Base-by-base conservation (phyloP, 1,284 basidiomycete species). In the Cryptococcus deneoformans region DNA sequence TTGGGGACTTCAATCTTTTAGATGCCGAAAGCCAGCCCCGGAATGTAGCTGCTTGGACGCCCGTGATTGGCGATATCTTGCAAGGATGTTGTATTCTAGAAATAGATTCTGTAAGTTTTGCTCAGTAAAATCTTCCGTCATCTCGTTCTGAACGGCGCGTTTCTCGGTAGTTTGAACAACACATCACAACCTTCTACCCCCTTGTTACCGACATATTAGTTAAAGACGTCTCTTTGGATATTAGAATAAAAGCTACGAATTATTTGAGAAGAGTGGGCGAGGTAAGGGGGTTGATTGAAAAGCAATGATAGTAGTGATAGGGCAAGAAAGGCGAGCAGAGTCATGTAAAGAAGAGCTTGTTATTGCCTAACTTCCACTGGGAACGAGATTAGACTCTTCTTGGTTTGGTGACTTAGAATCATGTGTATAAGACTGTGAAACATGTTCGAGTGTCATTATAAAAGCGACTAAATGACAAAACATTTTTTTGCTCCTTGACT, bases 41-140 rank as follows among this genome's bases (percentile, higher is more conserved):
- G 76, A 99, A 98, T 72, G 95, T 99, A 60, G 79, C 87, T 9
- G 95, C 97, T 0, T 99, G 96, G 96, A 96, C 91, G 35, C 96
- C 96, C 10, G 96, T 99, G 34, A 89, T 98, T 12, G 87, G 87
- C 3, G 94, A 97, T 73, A 92, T 98, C 50, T 77, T 99, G 35
- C 86, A 89, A 58, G 96, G 96, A 9, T 92, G 94, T 69, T 87
- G 87, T 69, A 85, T 84, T 34, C 91, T 98, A 64, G 91, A 97
- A 62, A 87, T 92, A 65, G 90, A 87, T 70, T 86, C 89, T 38
- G 90, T 92, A 72, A 79, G 90, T 82, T 29, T 29, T 29, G 29
- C 29, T 29, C 29, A 29, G 29, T 29, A 29, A 29, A 29, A n/a
- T 39, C 54, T 20, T 2, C 24, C 16, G 37, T 24, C 24, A 16